These are phyloP conservation scores for Pyrenula massariospora DNA, from an alignment of 495 filamentous ascomycete genomes.

Conservation along the genomic window DNA sequence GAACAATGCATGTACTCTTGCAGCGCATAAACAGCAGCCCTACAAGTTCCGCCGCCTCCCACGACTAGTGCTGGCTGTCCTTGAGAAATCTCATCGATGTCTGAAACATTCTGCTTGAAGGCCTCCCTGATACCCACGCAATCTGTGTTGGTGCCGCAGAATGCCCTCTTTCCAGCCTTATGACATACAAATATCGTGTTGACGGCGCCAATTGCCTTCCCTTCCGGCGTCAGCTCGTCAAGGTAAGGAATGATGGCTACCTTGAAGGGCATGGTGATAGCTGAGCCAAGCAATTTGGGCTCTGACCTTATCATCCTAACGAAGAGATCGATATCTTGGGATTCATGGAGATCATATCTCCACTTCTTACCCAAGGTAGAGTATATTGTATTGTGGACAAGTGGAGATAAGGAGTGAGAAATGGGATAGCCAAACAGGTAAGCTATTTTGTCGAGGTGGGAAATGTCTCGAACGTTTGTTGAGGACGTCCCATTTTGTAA, in stretches of 20 bases:
- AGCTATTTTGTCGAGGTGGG: neutral
- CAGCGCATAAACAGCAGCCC: constrained; percentile 59
- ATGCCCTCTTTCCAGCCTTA: constrained; percentile 27
- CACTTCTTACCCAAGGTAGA: neutral
- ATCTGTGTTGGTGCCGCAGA: constrained; percentile 66
- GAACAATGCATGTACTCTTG: constrained; percentile 52
- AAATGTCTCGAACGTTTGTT: neutral
- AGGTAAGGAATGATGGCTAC: constrained; percentile 55
- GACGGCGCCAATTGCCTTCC: constrained; percentile 53
- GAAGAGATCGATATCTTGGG: constrained; percentile 38
- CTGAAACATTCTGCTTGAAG: constrained; percentile 45
- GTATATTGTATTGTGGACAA: neutral
- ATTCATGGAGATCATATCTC: constrained; percentile 24
- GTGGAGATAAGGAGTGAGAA: neutral
- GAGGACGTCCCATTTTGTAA: no score
- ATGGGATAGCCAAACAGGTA: neutral
- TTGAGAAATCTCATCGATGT: constrained; percentile 31
- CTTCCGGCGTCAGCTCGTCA: constrained; percentile 57
- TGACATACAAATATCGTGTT: constrained; percentile 60
- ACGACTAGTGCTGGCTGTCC: constrained; percentile 46
- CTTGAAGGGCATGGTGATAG: constrained; percentile 70
- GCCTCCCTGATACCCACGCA: constrained; percentile 61
- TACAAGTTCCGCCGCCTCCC: constrained; percentile 58
- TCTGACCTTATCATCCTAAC: constrained; percentile 32
- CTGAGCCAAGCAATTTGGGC: constrained; percentile 47